phyloP scores from a whole-genome alignment of 352 stramenopile species.

The Globisporangium okanoganense region DNA sequence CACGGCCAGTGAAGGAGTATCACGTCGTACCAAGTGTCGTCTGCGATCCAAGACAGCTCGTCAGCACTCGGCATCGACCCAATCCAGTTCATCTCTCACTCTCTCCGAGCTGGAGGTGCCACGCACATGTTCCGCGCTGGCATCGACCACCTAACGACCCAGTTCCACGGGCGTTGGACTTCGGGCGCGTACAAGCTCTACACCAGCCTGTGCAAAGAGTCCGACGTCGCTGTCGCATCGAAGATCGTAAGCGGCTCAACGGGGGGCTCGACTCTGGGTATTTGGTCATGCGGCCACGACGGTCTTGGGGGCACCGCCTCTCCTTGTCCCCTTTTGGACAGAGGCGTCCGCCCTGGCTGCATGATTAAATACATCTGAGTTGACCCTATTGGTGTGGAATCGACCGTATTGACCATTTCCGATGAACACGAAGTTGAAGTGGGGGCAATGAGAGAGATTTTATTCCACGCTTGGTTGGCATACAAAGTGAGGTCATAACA shows the following conservation, averaged over 20 bases:
- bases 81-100: slow-evolving; percentile 3
- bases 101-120: slow-evolving; percentile 7
- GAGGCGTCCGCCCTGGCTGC: background rate
- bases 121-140: slow-evolving; percentile 13
- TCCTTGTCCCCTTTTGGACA: background rate
- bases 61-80: background rate
- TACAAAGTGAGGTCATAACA: too few relatives aligned
- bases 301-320: background rate
- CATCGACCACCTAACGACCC: slow-evolving; percentile 10
- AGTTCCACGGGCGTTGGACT: slow-evolving; percentile 15
- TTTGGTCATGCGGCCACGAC: background rate
- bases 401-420: too few relatives aligned
- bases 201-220: slow-evolving; percentile 18
- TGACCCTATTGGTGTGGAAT: background rate
- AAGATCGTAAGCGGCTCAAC: slow-evolving; percentile 8
- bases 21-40: background rate
- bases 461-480: too few relatives aligned
- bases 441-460: too few relatives aligned
- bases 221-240: background rate
- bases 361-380: background rate
- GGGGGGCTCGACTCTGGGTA: slow-evolving; percentile 4
- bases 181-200: slow-evolving; percentile 19
- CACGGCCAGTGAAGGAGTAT: background rate
- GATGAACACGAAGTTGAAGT: too few relatives aligned
- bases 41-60: background rate